Evolutionary conservation across 352 stramenopile genomes (phyloP), one percentile per base, ranked within the genome.

Genomic region (Phytophthora lateralis): DNA sequence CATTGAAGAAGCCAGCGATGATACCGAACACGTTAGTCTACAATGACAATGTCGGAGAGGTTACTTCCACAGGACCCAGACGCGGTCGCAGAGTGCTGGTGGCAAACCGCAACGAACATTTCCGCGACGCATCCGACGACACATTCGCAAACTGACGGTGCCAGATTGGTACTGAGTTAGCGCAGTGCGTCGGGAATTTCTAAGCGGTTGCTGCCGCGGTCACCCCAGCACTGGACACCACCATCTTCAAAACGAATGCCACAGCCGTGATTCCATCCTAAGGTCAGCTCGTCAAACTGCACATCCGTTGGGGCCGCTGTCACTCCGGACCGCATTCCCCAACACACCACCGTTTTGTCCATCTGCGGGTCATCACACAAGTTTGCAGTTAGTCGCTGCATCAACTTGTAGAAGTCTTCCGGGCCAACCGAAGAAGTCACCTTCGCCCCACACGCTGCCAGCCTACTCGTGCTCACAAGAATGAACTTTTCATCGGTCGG

Each of bases 211-310:
- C 69, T 75, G 6, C 50, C 57, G 9, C 73, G 65, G 32, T 89
- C 75, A n/a, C 82, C 82, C 82, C 82, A 91, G 66, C 82, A 91
- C 50, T 82, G 65, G 24, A 91, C 73, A 26, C 68, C 66, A 1
- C 82, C 76, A 35, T 89, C 76, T n/a, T 86, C 78, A 41, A 85
- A 80, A 12, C 75, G 75, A 48, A 91, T 89, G 18, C 78, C 82
- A 47, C 82, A 91, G 9, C 82, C 82, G 48, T 91, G 82, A 65
- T 91, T 89, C 80, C 80, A 91, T 6, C 82, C 82, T 14, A 91
- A 55, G 12, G 76, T 84, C 18, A 90, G 53, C 43, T 91, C 82
- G 55, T 91, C 82, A 53, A 91, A 89, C 37, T 75, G 62, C 34
- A 89, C 66, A 43, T 74, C 55, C 1, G 51, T 76, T 1, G 82